phyloP scores from a whole-genome alignment of 1,284 basidiomycete genomes.

The Leccinum discolor region DNA sequence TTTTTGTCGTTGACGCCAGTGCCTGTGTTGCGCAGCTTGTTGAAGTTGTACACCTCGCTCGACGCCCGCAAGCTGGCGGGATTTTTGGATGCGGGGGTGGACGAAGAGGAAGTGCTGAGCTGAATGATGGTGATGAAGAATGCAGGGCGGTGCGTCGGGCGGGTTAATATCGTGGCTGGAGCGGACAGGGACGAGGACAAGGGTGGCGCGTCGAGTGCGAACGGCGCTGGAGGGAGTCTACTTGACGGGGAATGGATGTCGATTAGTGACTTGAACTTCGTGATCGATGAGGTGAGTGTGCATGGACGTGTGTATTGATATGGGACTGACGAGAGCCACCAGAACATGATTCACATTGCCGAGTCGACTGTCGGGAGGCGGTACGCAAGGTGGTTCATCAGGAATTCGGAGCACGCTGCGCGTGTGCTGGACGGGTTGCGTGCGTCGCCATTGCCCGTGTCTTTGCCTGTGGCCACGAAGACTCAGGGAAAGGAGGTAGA shows the following conservation, averaged over 20 bases:
- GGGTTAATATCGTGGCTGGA: slow-evolving; percentile 33
- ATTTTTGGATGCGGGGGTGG: slow-evolving; percentile 74
- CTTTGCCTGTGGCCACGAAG: slow-evolving; percentile 8
- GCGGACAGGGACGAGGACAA: slow-evolving; percentile 28
- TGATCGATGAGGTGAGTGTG: slow-evolving; percentile 83
- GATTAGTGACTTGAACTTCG: slow-evolving; percentile 94
- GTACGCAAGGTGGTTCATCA: slow-evolving; percentile 97
- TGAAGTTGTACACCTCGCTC: slow-evolving; percentile 94
- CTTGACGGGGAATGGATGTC: slow-evolving; percentile 87
- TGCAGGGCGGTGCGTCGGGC: slow-evolving; percentile 73
- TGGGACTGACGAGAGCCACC: slow-evolving; percentile 6
- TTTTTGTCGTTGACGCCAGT: slow-evolving; percentile 85
- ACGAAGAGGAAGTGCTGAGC: slow-evolving; percentile 94
- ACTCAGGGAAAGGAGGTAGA: slow-evolving; percentile 18
- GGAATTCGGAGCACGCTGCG: slow-evolving; percentile 89
- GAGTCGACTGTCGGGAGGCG: slow-evolving; percentile 92
- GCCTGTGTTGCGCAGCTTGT: slow-evolving; percentile 86
- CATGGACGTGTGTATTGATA: neutral
- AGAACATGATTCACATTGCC: slow-evolving; percentile 96
- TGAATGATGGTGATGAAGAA: slow-evolving; percentile 98
- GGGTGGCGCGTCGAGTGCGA: neutral
- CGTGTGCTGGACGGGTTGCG: slow-evolving; percentile 81
- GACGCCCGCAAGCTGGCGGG: slow-evolving; percentile 91
- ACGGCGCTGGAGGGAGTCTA: slow-evolving; percentile 48
- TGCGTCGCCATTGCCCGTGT: slow-evolving; percentile 61